phyloP scores from a whole-genome alignment of 768 basidiomycete species.

The Pluteus cervinus region DNA sequence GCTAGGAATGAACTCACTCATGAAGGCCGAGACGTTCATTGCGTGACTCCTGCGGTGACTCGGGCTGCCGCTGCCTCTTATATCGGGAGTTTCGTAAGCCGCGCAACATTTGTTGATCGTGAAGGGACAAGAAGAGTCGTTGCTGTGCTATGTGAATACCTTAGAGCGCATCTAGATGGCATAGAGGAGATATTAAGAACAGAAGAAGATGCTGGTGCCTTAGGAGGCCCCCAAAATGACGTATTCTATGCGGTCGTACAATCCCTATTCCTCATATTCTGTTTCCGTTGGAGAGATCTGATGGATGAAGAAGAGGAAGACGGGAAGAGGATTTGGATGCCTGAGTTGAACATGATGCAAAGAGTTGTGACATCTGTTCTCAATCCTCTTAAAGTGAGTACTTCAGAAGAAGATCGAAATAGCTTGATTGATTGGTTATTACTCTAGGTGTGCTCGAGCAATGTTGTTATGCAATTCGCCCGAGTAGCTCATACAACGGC shows the following conservation, averaged over 20 bases:
- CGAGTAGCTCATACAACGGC: constrained; percentile 83
- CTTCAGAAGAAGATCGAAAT: background rate
- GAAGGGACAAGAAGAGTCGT: constrained; percentile 70
- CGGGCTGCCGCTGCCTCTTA: constrained; percentile 93
- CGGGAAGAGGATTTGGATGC: constrained; percentile 72
- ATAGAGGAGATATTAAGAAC: constrained; percentile 45
- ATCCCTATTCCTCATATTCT: constrained; percentile 93
- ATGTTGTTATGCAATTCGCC: constrained; percentile 93
- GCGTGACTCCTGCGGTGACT: constrained; percentile 59
- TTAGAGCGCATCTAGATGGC: constrained; percentile 72
- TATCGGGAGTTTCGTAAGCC: constrained; percentile 86
- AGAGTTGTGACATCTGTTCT: constrained; percentile 74
- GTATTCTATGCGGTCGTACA: constrained; percentile 93
- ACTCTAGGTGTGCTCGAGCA: constrained; percentile 75
- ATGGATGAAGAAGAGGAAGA: constrained; percentile 50
- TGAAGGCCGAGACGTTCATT: constrained; percentile 15
- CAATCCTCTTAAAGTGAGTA: constrained; percentile 81
- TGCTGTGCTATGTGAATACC: constrained; percentile 79
- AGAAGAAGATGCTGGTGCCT: constrained; percentile 23
- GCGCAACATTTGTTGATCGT: constrained; percentile 80
- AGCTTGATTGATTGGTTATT: constrained; percentile 2
- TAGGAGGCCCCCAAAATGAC: constrained; percentile 38
- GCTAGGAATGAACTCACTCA: constrained; percentile 18
- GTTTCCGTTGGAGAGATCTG: constrained; percentile 94
- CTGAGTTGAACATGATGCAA: constrained; percentile 71